Conservation (phyloP, 2,329 filamentous ascomycete species). For the Aspergillus sp. region DNA sequence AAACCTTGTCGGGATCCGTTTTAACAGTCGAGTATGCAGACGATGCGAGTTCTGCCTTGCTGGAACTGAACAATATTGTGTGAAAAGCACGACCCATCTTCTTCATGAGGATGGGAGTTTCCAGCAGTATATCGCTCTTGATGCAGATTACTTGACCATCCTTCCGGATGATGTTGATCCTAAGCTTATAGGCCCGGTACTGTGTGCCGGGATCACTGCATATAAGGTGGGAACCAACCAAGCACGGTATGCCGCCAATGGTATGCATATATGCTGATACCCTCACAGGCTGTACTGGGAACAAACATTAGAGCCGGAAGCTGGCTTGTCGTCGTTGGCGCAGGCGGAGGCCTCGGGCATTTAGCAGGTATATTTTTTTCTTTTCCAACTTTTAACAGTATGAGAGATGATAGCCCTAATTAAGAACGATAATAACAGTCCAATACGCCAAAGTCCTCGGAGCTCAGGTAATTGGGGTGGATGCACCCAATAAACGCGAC, state of each 20-base stretch:
- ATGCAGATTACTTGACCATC: conserved; percentile 45
- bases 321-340: conserved; percentile 48
- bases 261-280: background rate
- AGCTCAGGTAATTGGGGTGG: conserved; percentile 45
- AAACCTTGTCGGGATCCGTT: conserved; percentile 45
- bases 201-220: conserved; percentile 47
- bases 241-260: background rate
- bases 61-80: conserved; percentile 43
- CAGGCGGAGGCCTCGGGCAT: conserved; percentile 48
- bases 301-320: conserved; percentile 40
- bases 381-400: background rate
- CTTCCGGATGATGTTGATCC: conserved; percentile 46
- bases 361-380: conserved; percentile 36
- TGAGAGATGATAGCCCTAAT: background rate
- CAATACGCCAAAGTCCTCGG: conserved; percentile 47
- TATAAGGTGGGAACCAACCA: conserved; percentile 36
- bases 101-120: conserved; percentile 50
- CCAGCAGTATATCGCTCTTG: conserved; percentile 47
- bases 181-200: conserved; percentile 41
- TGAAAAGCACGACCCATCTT: conserved; percentile 45
- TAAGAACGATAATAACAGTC: conserved; percentile 25
- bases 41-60: conserved; percentile 47
- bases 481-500: conserved; percentile 41
- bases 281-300: conserved; percentile 42
- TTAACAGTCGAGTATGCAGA: conserved; percentile 44